Evolutionary conservation across 2,329 filamentous ascomycete species (phyloP).

Genomic region (Aureobasidium leucospermi): DNA sequence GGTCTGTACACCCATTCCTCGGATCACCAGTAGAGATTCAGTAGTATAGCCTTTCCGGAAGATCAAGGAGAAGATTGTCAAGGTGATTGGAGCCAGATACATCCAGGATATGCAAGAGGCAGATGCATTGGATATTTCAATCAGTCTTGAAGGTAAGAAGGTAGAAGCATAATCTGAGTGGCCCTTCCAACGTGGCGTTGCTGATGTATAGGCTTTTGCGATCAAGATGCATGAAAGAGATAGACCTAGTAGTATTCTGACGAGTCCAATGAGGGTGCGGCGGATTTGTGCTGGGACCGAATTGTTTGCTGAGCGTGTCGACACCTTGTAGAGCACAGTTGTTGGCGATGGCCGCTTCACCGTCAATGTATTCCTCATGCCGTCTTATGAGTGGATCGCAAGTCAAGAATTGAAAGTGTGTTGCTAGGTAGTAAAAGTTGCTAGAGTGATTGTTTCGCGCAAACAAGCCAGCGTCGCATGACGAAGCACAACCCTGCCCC

Average conservation of each 20-base stretch:
- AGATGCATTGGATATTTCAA: constrained; percentile 25
- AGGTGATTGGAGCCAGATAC: constrained; percentile 33
- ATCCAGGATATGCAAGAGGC: constrained; percentile 31
- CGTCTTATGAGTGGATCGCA: too few relatives aligned
- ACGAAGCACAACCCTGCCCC: not conserved
- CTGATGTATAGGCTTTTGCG: constrained; percentile 18
- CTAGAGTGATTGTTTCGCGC: not conserved
- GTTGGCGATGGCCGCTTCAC: constrained; percentile 55
- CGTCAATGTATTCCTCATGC: constrained; percentile 23
- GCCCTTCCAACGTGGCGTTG: not conserved
- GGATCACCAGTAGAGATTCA: constrained; percentile 82
- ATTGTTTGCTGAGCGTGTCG: constrained; percentile 57
- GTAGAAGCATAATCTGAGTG: constrained; percentile 5
- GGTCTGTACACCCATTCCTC: constrained; percentile 86
- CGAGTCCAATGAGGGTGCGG: constrained; percentile 37
- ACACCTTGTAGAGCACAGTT: constrained; percentile 87
- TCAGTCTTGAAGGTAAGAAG: constrained; percentile 14
- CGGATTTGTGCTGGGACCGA: constrained; percentile 40
- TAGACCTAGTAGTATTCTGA: constrained; percentile 38
- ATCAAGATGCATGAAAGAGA: constrained; percentile 29
- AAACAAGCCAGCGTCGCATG: not conserved
- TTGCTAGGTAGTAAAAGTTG: not conserved
- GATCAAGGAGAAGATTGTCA: constrained; percentile 18
- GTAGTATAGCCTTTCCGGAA: constrained; percentile 40
- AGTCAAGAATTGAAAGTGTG: not conserved